Conservation (phyloP, 768 basidiomycete genomes). For the Rhodosporidiobolus odoratus region DNA sequence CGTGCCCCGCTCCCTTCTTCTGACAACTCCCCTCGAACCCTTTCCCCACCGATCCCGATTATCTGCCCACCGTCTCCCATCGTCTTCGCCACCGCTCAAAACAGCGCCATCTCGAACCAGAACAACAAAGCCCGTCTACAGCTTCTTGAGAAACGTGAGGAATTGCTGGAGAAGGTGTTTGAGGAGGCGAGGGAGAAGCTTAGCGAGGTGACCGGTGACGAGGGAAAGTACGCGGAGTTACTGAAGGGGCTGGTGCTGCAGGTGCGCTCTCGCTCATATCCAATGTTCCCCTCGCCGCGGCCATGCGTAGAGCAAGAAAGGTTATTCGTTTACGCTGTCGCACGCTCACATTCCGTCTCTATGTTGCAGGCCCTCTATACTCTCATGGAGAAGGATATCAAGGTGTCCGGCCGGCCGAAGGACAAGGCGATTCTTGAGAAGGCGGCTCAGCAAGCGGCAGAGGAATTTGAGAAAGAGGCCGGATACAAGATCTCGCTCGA, state of each 20-base stretch:
- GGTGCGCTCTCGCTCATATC: constrained; percentile 44
- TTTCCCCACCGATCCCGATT: neutral
- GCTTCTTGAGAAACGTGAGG: constrained; percentile 83
- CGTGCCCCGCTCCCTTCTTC: neutral
- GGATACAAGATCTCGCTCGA: constrained; percentile 60
- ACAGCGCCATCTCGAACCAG: constrained; percentile 85
- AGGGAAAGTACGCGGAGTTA: constrained; percentile 70
- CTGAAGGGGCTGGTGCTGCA: constrained; percentile 79
- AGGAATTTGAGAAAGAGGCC: constrained; percentile 69
- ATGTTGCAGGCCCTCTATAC: constrained; percentile 61
- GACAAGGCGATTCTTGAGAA: constrained; percentile 61
- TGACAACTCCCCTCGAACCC: neutral
- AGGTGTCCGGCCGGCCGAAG: constrained; percentile 61
- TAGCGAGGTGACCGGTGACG: constrained; percentile 59
- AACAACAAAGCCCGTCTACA: constrained; percentile 93
- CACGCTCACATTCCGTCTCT: no score
- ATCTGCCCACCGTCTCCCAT: neutral
- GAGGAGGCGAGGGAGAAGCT: constrained; percentile 62
- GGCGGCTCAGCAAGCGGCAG: constrained; percentile 62
- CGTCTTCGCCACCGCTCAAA: neutral
- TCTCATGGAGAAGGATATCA: constrained; percentile 68
- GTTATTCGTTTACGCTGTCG: no score
- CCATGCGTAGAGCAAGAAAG: neutral
- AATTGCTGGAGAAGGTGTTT: constrained; percentile 85
- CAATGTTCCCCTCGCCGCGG: neutral